A percentile compares a stretch with the other conserved stretches of the same genome.
These are phyloP conservation scores for Spathaspora jeffriesii DNA, from an alignment of 1,139 yeast species.

Conservation along the genomic window DNA sequence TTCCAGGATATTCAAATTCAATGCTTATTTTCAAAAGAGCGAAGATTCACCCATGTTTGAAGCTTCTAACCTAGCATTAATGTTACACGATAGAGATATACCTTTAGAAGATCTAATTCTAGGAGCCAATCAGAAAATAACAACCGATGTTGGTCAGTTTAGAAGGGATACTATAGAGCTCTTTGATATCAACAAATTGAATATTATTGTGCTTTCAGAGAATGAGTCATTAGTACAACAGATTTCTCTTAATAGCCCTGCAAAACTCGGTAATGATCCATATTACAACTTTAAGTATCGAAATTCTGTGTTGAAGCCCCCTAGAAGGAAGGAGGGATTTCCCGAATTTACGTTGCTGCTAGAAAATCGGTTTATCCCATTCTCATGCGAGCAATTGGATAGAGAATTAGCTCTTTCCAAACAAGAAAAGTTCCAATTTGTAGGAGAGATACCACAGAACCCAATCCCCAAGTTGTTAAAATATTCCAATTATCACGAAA, in stretches of 20 bases:
- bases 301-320: slow-evolving; percentile 11
- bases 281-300: slow-evolving; percentile 20
- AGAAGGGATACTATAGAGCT: slow-evolving; percentile 6
- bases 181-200: slow-evolving; percentile 8
- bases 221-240: slow-evolving; percentile 2
- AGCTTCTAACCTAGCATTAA: slow-evolving; percentile 34
- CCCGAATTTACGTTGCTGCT: slow-evolving; percentile 9
- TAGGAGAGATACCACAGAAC: not conserved
- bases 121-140: slow-evolving; percentile 34
- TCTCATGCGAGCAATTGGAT: slow-evolving; percentile 11
- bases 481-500: slow-evolving; percentile 29
- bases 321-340: not conserved
- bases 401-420: slow-evolving; percentile 8
- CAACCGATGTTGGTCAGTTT: slow-evolving; percentile 9
- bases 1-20: slow-evolving; percentile 43
- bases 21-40: slow-evolving; percentile 38
- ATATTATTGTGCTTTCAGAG: slow-evolving; percentile 10
- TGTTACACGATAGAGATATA: slow-evolving; percentile 23
- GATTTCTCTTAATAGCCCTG: not conserved
- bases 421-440: not conserved
- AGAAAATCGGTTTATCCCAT: slow-evolving; percentile 8
- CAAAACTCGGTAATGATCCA: slow-evolving; percentile 12
- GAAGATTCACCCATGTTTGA: slow-evolving; percentile 41
- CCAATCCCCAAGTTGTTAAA: slow-evolving; percentile 17
- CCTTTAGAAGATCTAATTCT: slow-evolving; percentile 8